Base-by-base conservation (phyloP, 257 asterid genomes). In the Solanum chaucha region DNA sequence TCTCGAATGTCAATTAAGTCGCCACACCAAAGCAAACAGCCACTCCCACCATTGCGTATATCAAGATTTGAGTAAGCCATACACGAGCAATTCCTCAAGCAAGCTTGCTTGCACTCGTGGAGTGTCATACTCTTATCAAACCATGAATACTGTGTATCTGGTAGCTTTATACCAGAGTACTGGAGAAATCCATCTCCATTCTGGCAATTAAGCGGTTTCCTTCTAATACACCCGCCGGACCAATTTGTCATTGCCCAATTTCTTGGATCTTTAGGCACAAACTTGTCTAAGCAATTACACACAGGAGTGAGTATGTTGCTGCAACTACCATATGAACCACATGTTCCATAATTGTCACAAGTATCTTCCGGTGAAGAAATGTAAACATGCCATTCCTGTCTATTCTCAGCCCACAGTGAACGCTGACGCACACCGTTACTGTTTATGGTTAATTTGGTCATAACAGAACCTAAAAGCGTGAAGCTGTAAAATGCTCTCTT, bases 1-100 rank as follows among this genome's bases (percentile, higher is more conserved):
- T 82, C 32, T 34, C 58, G 80, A 24, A 90, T 90, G 81, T 91
- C 90, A 44, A 75, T 83, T 46, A 91, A 61, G n/a, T 89, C 78
- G 7, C 12, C 90, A 82, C 26, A 91, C 93, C 93, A 91, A 73
- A 87, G 77, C 82, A 91, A 58, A 73, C 93, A 91, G 34, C 92
- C 93, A 65, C 83, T 87, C 13, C 91, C 91, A 26, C 58, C 74
- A 30, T 77, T 86, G 35, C 90, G 86, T n/a, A 86, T 59, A 24
- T 89, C 85, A 11, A 82, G 71, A 38, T 88, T 82, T 30, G 90
- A 34, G 74, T 89, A 87, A 38, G 92, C 91, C 89, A 68, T 55
- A 40, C 93, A 91, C 19, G 90, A 87, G 77, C 93, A 90, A 34
- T 91, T 87, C 15, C 86, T 87, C 19, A 86, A 85, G 86, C 93